Evolutionary conservation across 345 rosid genomes (phyloP).

Genomic region (Hypericum androsaemum): DNA sequence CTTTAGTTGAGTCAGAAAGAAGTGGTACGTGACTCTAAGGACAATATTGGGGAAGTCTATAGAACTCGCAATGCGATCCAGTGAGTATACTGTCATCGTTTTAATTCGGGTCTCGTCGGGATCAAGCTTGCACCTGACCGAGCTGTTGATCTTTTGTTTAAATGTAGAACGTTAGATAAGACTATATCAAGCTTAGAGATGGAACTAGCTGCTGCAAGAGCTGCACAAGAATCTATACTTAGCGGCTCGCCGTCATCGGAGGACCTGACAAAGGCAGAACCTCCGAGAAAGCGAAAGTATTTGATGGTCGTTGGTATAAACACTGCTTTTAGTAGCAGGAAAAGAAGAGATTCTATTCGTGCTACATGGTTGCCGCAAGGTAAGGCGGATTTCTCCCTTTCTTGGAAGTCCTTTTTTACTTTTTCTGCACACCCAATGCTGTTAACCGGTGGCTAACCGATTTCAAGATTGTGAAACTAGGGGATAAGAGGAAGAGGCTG

Average conservation of each 20-base stretch:
- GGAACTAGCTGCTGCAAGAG: slow-evolving; percentile 94
- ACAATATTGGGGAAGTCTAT: slow-evolving; percentile 55
- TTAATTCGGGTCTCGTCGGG: neutral
- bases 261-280: slow-evolving; percentile 32
- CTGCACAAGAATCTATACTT: slow-evolving; percentile 61
- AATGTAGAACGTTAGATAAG: slow-evolving; percentile 70
- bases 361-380: slow-evolving; percentile 98
- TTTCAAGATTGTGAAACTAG: slow-evolving; percentile 23
- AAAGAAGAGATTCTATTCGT: slow-evolving; percentile 90
- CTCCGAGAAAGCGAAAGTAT: slow-evolving; percentile 46
- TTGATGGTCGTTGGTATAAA: slow-evolving; percentile 91
- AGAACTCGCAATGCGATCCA: slow-evolving; percentile 73
- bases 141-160: slow-evolving; percentile 12
- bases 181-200: slow-evolving; percentile 90
- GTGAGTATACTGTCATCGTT: slow-evolving; percentile 28
- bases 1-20: slow-evolving; percentile 58
- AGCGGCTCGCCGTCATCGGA: slow-evolving; percentile 65
- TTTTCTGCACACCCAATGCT: slow-evolving; percentile 3
- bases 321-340: slow-evolving; percentile 92
- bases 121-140: slow-evolving; percentile 5
- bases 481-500: slow-evolving; percentile 73
- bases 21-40: slow-evolving; percentile 53
- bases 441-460: slow-evolving; percentile 10
- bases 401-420: neutral
- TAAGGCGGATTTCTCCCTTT: slow-evolving; percentile 11